Percentiles rank a stretch among this genome's conserved stretches.
Evolutionary conservation across 768 basidiomycete species (phyloP).

Genomic region (Boletus subparvulus): DNA sequence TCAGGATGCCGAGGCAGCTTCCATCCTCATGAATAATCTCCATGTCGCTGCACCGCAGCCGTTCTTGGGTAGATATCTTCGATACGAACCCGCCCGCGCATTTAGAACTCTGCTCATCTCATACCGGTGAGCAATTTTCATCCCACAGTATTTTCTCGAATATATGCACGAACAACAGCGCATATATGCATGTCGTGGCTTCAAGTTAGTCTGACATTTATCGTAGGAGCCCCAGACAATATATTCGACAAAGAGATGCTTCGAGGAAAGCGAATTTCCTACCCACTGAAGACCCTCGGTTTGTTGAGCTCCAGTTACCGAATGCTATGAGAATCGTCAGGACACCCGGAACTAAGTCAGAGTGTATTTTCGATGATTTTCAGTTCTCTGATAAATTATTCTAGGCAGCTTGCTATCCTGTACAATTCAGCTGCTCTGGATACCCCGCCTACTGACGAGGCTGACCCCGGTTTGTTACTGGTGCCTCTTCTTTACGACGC

Average conservation of each 20-base stretch:
- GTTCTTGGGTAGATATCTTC: constrained; percentile 71
- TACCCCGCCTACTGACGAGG: constrained; percentile 6
- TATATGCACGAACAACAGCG: constrained; percentile 17
- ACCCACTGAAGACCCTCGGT: constrained; percentile 23
- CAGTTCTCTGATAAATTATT: neutral
- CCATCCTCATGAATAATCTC: constrained; percentile 58
- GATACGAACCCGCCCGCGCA: constrained; percentile 77
- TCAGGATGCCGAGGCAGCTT: constrained; percentile 59
- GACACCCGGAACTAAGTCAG: constrained; percentile 52
- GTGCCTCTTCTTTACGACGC: constrained; percentile 60
- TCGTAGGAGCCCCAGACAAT: constrained; percentile 24
- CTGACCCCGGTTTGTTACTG: constrained; percentile 41
- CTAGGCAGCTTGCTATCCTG: constrained; percentile 41
- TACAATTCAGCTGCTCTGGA: constrained; percentile 58
- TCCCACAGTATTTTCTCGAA: neutral
- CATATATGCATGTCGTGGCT: constrained; percentile 21
- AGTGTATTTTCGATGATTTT: neutral
- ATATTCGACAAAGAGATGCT: constrained; percentile 16
- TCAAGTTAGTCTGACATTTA: constrained; percentile 7
- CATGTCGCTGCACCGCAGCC: constrained; percentile 54
- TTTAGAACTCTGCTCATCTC: constrained; percentile 74
- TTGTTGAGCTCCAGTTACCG: constrained; percentile 50
- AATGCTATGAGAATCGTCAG: constrained; percentile 62
- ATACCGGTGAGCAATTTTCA: constrained; percentile 51
- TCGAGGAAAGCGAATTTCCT: constrained; percentile 14